Conservation (phyloP, 2,329 filamentous ascomycete species). For the Cladosporium colombiae region DNA sequence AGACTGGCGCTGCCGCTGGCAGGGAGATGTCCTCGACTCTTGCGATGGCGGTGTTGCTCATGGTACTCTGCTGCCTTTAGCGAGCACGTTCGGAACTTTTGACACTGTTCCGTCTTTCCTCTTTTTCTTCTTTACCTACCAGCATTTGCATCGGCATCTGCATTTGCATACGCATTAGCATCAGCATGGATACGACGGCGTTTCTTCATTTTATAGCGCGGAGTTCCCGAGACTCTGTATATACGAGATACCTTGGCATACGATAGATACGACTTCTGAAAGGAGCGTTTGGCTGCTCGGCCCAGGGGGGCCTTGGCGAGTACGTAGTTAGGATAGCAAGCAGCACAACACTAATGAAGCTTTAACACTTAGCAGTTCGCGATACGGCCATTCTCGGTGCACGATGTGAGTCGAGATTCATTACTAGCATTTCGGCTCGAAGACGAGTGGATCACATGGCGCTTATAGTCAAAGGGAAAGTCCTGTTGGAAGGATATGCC, state of each 20-base stretch:
- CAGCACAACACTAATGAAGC: neutral
- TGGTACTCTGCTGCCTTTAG: constrained; percentile 11
- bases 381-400: neutral
- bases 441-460: neutral
- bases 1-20: neutral
- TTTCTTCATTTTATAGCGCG: neutral
- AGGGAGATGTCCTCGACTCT: constrained; percentile 5
- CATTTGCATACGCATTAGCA: neutral
- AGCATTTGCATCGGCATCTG: neutral
- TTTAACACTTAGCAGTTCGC: neutral
- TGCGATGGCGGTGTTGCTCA: neutral
- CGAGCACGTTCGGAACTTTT: neutral
- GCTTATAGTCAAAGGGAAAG: too few relatives aligned
- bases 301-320: neutral
- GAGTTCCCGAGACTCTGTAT: neutral
- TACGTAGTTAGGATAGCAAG: neutral
- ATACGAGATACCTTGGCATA: neutral
- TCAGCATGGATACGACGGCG: neutral
- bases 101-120: neutral
- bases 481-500: too few relatives aligned
- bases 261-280: constrained; percentile 4
- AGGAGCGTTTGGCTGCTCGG: neutral
- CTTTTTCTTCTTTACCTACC: neutral
- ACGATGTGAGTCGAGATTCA: neutral
- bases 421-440: too few relatives aligned